These are phyloP conservation scores for Talaromyces sp. DNA, from an alignment of 2,329 filamentous ascomycete species.

Conservation along the genomic window DNA sequence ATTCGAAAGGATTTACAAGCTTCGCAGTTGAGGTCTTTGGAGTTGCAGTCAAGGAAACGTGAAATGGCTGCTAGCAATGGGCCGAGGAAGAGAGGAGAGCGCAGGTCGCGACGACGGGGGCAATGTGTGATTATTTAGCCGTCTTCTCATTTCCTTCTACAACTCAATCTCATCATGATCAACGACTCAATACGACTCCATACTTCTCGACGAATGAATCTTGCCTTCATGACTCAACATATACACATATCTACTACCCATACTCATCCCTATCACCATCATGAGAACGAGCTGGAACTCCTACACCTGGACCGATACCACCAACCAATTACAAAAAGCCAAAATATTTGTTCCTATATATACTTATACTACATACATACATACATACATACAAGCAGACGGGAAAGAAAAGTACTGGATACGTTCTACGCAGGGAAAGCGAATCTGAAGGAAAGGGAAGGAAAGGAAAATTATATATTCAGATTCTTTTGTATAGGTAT, in stretches of 20 bases:
- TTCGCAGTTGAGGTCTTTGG: constrained; percentile 30
- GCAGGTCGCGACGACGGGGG: constrained; percentile 33
- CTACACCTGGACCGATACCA: constrained; percentile 4
- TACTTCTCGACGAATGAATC: neutral
- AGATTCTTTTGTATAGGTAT: constrained; percentile 12
- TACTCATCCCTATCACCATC: neutral
- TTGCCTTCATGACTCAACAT: neutral
- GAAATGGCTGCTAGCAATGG: constrained; percentile 35
- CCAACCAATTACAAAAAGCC: neutral
- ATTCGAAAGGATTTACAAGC: constrained; percentile 62
- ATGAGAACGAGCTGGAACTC: constrained; percentile 1
- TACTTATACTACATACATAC: neutral
- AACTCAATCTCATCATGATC: constrained; percentile 3
- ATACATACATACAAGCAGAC: neutral
- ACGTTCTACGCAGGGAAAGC: neutral
- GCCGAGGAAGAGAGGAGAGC: constrained; percentile 34
- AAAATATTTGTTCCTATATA: constrained; percentile 5
- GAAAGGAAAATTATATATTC: neutral
- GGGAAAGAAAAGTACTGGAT: constrained; percentile 4
- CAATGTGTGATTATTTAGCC: constrained; percentile 40
- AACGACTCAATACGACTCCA: neutral
- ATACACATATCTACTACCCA: neutral
- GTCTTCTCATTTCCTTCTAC: neutral
- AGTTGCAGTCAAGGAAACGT: constrained; percentile 31
- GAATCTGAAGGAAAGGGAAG: neutral